Conservation (phyloP, 805 yeast species). For the Scheffersomyces ergatensis region DNA sequence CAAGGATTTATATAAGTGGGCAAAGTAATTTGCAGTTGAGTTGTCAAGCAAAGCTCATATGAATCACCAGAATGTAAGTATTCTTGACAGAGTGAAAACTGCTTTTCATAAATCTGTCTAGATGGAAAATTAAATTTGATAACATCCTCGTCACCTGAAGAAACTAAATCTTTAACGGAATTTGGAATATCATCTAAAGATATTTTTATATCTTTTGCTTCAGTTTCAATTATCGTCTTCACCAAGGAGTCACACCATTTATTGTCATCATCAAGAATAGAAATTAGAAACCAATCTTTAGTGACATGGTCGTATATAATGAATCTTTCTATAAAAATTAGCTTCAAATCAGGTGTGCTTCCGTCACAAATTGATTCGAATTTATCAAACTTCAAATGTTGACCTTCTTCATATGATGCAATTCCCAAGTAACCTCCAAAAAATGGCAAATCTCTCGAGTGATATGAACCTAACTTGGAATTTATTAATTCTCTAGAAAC, state of each 20-base stretch:
- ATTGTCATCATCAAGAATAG: constrained; percentile 33
- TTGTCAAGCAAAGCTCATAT: constrained; percentile 88
- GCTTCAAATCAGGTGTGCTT: constrained; percentile 67
- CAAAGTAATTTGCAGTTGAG: constrained; percentile 60
- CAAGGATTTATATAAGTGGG: constrained; percentile 58
- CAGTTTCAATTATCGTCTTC: constrained; percentile 7
- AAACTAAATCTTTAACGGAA: constrained; percentile 18
- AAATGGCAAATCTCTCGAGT: constrained; percentile 58
- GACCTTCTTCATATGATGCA: constrained; percentile 86
- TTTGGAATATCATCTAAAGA: constrained; percentile 19
- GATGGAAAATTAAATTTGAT: constrained; percentile 48
- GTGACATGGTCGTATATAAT: constrained; percentile 52
- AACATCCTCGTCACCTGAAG: constrained; percentile 19
- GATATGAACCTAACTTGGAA: constrained; percentile 11
- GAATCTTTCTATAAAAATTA: constrained; percentile 67
- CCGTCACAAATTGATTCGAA: constrained; percentile 32
- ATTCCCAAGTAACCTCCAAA: constrained; percentile 90
- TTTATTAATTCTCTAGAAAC: constrained; percentile 28
- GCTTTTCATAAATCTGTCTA: constrained; percentile 48
- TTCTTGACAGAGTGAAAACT: constrained; percentile 64
- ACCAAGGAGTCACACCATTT: constrained; percentile 34
- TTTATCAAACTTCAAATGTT: constrained; percentile 32
- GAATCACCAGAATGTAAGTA: constrained; percentile 79
- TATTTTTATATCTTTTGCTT: constrained; percentile 7
- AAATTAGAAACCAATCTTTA: constrained; percentile 48